Evolutionary conservation across 495 filamentous ascomycete genomes (phyloP).

Genomic region (Penicillium antarcticum): DNA sequence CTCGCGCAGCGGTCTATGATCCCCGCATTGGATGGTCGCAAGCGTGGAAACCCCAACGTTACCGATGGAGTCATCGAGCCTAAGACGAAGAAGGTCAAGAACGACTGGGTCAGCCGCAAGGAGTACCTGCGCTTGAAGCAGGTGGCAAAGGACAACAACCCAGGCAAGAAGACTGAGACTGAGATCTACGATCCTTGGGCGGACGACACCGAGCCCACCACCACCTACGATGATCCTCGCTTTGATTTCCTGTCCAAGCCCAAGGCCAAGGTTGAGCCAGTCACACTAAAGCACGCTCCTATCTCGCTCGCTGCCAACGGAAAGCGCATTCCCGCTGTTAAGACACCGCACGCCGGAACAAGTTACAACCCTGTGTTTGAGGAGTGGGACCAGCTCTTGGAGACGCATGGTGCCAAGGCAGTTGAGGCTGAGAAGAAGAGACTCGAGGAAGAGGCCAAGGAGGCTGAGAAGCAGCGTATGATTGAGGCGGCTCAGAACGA

Average conservation of each 20-base stretch:
- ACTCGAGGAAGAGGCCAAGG: slow-evolving; percentile 61
- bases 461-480: slow-evolving; percentile 48
- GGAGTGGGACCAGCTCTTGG: slow-evolving; percentile 75
- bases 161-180: slow-evolving; percentile 50
- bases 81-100: slow-evolving; percentile 66
- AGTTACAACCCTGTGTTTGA: slow-evolving; percentile 89
- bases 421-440: slow-evolving; percentile 78
- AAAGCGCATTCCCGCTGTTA: slow-evolving; percentile 72
- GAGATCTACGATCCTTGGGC: slow-evolving; percentile 77
- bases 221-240: slow-evolving; percentile 44
- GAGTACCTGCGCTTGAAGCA: slow-evolving; percentile 73
- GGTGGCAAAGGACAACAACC: slow-evolving; percentile 70
- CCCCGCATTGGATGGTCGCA: slow-evolving; percentile 69
- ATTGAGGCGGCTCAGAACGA: slow-evolving; percentile 62
- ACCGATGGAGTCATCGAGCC: slow-evolving; percentile 66
- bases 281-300: slow-evolving; percentile 71
- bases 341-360: slow-evolving; percentile 71
- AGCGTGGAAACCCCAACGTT: slow-evolving; percentile 57
- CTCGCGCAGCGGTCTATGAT: slow-evolving; percentile 79
- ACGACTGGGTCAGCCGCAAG: slow-evolving; percentile 72
- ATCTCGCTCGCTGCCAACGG: slow-evolving; percentile 76
- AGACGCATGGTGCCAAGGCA: slow-evolving; percentile 70
- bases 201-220: slow-evolving; percentile 36
- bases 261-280: slow-evolving; percentile 66
- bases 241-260: slow-evolving; percentile 61